These are phyloP conservation scores for Aspergillus tubingensis DNA, from an alignment of 2,329 filamentous ascomycete genomes.

Conservation along the genomic window DNA sequence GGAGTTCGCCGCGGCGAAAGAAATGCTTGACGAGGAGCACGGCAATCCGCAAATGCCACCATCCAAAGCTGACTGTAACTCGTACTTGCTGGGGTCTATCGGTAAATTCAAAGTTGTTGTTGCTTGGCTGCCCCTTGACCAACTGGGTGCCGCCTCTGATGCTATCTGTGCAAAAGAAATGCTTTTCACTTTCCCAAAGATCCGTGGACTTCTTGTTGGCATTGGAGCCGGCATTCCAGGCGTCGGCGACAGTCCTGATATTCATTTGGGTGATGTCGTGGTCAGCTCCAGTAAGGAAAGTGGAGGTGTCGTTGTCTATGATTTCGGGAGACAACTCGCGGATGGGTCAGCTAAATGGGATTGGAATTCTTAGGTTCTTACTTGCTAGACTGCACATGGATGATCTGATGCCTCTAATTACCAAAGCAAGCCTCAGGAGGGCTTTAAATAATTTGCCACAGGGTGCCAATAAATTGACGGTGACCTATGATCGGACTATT, in stretches of 20 bases:
- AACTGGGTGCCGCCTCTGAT: background rate
- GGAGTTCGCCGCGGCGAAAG: slow-evolving; percentile 19
- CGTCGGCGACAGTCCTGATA: background rate
- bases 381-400: no score
- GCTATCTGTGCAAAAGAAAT: background rate
- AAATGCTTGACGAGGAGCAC: slow-evolving; percentile 17
- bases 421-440: no score
- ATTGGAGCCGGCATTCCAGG: slow-evolving; percentile 3
- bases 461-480: no score
- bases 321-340: background rate
- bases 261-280: slow-evolving; percentile 9
- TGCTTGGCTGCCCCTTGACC: background rate
- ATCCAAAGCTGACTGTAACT: background rate
- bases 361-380: no score
- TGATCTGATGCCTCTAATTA: no score
- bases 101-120: background rate
- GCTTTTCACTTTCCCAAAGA: background rate
- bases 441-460: no score
- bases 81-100: slow-evolving; percentile 1
- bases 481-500: no score
- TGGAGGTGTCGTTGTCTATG: background rate
- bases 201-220: slow-evolving; percentile 4
- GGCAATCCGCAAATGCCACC: background rate
- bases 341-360: no score
- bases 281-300: background rate